Conservation (phyloP, 768 basidiomycete genomes). For the Boletellus ananas region DNA sequence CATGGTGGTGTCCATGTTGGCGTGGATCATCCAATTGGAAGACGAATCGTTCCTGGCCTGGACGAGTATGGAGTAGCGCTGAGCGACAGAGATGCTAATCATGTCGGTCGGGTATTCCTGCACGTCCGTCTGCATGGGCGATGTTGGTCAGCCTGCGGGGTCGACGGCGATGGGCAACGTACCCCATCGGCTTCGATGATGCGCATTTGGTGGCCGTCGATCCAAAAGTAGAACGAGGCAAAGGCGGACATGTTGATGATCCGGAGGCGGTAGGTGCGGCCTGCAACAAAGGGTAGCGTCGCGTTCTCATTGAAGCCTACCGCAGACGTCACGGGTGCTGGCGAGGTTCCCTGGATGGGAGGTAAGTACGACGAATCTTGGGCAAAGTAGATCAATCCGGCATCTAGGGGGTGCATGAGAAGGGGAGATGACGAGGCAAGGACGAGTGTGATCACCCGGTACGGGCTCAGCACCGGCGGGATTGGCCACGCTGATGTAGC, state of each 20-base stretch:
- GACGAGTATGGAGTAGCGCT: slow-evolving; percentile 91
- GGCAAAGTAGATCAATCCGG: slow-evolving; percentile 79
- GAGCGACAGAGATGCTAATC: slow-evolving; percentile 76
- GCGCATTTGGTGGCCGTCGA: slow-evolving; percentile 82
- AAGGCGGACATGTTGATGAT: slow-evolving; percentile 82
- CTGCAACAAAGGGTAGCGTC: slow-evolving; percentile 73
- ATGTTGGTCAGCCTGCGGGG: not conserved
- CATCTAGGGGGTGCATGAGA: slow-evolving; percentile 42
- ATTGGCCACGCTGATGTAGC: slow-evolving; percentile 69
- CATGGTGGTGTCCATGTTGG: slow-evolving; percentile 88
- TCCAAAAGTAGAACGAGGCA: slow-evolving; percentile 78
- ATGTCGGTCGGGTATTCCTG: slow-evolving; percentile 70
- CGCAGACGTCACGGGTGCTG: slow-evolving; percentile 44
- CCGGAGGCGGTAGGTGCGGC: slow-evolving; percentile 87
- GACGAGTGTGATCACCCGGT: slow-evolving; percentile 48
- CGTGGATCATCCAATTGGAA: slow-evolving; percentile 85
- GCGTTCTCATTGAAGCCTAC: slow-evolving; percentile 89
- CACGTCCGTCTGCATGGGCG: slow-evolving; percentile 60
- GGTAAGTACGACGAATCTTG: slow-evolving; percentile 70
- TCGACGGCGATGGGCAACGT: slow-evolving; percentile 23
- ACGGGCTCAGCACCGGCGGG: slow-evolving; percentile 87
- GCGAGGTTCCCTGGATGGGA: slow-evolving; percentile 48
- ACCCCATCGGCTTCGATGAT: slow-evolving; percentile 85
- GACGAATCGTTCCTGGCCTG: slow-evolving; percentile 83
- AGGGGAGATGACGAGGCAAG: slow-evolving; percentile 5